A percentile compares a stretch with the other conserved stretches of the same genome.
Conservation (phyloP, 352 stramenopile genomes). For the Globisporangium acanthophoron region DNA sequence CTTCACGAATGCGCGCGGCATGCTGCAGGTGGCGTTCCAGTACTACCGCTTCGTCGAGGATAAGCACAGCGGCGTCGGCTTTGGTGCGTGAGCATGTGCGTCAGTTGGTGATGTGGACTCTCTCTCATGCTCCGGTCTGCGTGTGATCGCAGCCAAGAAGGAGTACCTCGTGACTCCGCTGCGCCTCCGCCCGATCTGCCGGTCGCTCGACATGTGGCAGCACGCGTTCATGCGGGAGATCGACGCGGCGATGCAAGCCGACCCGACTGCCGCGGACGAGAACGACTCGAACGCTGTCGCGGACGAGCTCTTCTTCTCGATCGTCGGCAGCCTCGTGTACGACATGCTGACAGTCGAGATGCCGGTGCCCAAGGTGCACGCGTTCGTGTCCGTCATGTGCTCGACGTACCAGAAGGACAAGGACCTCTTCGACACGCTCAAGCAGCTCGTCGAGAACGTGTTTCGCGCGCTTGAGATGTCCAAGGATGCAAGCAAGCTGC, state of each 20-base stretch:
- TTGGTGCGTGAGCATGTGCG: conserved; percentile 35
- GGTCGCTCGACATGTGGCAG: conserved; percentile 82
- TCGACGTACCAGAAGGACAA: conserved; percentile 73
- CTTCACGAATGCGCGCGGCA: conserved; percentile 71
- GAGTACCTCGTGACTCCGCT: conserved; percentile 72
- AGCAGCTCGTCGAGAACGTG: conserved; percentile 79
- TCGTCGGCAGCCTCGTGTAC: conserved; percentile 78
- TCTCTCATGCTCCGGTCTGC: neutral
- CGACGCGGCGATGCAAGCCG: conserved; percentile 37
- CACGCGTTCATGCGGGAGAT: conserved; percentile 79
- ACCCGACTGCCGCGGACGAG: conserved; percentile 28
- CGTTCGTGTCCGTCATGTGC: conserved; percentile 79
- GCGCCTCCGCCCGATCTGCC: conserved; percentile 57
- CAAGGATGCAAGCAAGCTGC: conserved; percentile 49
- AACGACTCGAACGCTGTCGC: conserved; percentile 26
- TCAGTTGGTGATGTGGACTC: neutral
- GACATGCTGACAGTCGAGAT: conserved; percentile 85
- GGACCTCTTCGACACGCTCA: conserved; percentile 65
- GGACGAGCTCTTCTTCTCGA: conserved; percentile 78
- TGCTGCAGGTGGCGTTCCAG: conserved; percentile 74
- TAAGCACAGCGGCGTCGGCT: conserved; percentile 62
- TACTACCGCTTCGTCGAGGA: conserved; percentile 81
- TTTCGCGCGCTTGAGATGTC: conserved; percentile 74
- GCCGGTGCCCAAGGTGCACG: conserved; percentile 60
- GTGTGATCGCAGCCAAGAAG: conserved; percentile 50